phyloP scores from a whole-genome alignment of 495 filamentous ascomycete species.

The Podospora conica region DNA sequence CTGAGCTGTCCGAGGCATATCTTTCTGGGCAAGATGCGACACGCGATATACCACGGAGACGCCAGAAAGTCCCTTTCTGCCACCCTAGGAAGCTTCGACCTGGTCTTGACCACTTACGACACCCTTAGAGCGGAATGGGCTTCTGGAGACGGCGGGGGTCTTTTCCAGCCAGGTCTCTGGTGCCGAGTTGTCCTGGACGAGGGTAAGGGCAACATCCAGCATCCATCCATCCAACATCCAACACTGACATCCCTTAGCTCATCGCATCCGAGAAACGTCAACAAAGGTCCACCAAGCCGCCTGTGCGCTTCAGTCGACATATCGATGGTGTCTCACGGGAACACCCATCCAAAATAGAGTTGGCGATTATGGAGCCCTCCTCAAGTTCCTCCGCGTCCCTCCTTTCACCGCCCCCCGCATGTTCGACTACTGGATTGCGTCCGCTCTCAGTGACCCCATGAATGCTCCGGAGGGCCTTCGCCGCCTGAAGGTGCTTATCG shows the following conservation, averaged over 20 bases:
- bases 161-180: slow-evolving; percentile 4
- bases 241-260: slow-evolving; percentile 6
- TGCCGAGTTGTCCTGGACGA: slow-evolving; percentile 15
- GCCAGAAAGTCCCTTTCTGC: not conserved
- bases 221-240: not conserved
- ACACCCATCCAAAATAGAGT: slow-evolving; percentile 12
- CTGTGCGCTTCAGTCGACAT: slow-evolving; percentile 19
- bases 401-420: slow-evolving; percentile 21
- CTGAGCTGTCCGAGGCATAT: slow-evolving; percentile 16
- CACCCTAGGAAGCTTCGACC: not conserved
- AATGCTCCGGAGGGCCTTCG: not conserved
- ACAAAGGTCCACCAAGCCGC: slow-evolving; percentile 13
- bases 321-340: slow-evolving; percentile 15
- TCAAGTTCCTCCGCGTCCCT: slow-evolving; percentile 6
- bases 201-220: not conserved
- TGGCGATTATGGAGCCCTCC: slow-evolving; percentile 9
- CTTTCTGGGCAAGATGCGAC: not conserved
- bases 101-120: slow-evolving; percentile 9
- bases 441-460: not conserved
- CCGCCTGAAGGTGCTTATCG: not conserved
- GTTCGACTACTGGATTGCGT: slow-evolving; percentile 5
- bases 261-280: slow-evolving; percentile 9
- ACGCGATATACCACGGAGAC: slow-evolving; percentile 1
- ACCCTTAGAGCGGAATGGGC: slow-evolving; percentile 4
- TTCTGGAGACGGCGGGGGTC: not conserved